A percentile compares a stretch with the other conserved stretches of the same genome.
Conservation (phyloP, 371 early-diverging fungal genomes). For the Mortierella sp. region DNA sequence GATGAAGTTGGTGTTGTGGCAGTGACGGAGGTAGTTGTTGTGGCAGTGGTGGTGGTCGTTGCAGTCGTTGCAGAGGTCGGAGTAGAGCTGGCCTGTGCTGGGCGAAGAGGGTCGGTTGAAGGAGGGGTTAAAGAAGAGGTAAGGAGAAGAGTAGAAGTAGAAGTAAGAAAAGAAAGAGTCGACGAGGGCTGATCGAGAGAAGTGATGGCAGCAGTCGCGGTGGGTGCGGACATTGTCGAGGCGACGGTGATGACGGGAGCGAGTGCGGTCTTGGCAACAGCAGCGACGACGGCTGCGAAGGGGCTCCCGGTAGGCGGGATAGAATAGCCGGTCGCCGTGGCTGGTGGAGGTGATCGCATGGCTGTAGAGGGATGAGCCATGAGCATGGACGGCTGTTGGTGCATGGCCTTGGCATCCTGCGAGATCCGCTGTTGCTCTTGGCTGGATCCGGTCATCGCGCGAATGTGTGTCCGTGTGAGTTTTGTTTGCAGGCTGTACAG, state of each 20-base stretch:
- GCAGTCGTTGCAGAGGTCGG: constrained; percentile 4
- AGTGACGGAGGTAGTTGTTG: constrained; percentile 3
- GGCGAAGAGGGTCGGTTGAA: not conserved
- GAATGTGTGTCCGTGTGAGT: not conserved
- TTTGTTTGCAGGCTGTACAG: not conserved
- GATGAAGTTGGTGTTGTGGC: not conserved
- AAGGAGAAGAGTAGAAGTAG: not conserved
- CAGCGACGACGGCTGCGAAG: not conserved
- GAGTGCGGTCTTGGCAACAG: constrained; percentile 8
- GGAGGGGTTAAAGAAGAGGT: not conserved
- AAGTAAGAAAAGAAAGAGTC: not conserved
- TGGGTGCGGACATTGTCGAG: not conserved
- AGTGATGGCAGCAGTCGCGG: not conserved
- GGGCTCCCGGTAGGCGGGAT: not conserved
- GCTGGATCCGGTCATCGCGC: not conserved
- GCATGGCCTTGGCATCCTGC: not conserved
- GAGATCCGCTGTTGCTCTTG: not conserved
- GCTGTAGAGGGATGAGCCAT: constrained; percentile 1
- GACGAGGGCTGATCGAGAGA: not conserved
- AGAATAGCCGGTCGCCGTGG: not conserved
- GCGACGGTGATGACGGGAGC: constrained; percentile 7
- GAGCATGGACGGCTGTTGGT: not conserved
- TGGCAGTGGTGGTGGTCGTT: constrained; percentile 1
- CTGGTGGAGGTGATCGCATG: not conserved
- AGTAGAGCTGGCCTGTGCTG: not conserved